Base-by-base conservation (phyloP, 768 basidiomycete genomes). In the Naganishia friedmannii region DNA sequence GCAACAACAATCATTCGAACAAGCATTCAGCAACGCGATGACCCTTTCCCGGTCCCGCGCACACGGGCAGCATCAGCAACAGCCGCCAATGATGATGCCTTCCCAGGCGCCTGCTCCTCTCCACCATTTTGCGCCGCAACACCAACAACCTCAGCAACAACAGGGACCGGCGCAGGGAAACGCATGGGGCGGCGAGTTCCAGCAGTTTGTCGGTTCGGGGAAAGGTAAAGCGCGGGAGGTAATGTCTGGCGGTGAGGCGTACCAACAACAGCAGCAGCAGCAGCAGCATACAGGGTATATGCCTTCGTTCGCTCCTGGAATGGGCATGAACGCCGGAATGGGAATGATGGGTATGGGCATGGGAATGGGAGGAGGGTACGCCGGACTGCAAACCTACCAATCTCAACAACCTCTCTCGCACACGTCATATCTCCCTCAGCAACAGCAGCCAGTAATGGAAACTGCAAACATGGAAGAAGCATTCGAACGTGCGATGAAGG, bases 301-400 rank as follows among this genome's bases (percentile, higher is more conserved):
- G 42, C 48, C 48, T 51, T 51, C 48, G 3, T 26, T 26, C n/a
- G 48, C 48, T 7, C 48, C 23, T 23, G 67, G 67, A 34, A 68
- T 68, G 67, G 67, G 67, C 15, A 58, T 65, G 53, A 26, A 54
- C 28, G 42, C 10, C 12, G 65, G 65, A 4, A 66, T 51, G 67
- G 67, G 67, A 19, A 68, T 57, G 67, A 66, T 51, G 67, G 67
- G 67, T 9, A 68, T 57, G 67, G 67, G 67, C 3, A 68, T 68
- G 67, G 67, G 67, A 8, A 55, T 65, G 68, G 39, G 28, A 42
- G 48, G 10, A 67, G 28, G 37, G 1, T 57, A 28, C 37, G n/a
- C n/a, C 21, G 23, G 34, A 3, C 9, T 42, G 21, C 58, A 29
- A 17, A 26, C n/a, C 37, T 29, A 31, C 34, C 34, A 26, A 5